A percentile compares a stretch with the other conserved stretches of the same genome.
Evolutionary conservation across 2,329 filamentous ascomycete genomes (phyloP).

Genomic region (Fusarium algeriense): DNA sequence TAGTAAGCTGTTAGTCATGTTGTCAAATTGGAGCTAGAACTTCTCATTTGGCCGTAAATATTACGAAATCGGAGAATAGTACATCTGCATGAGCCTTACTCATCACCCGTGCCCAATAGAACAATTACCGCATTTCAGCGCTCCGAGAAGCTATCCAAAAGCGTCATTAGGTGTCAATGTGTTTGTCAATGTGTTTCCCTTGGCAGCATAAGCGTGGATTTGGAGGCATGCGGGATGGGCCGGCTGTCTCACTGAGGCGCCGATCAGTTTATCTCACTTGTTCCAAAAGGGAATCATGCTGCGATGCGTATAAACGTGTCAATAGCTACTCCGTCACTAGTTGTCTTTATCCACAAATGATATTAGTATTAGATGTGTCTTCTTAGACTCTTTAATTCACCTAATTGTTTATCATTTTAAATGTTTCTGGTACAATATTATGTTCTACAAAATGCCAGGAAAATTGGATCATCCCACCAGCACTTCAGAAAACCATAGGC

Average conservation of each 20-base stretch:
- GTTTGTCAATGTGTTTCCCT: not conserved
- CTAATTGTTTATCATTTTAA: not conserved
- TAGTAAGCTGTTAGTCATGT: not conserved
- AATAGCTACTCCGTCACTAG: fast-evolving
- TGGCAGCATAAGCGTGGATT: not conserved
- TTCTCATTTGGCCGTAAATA: not conserved
- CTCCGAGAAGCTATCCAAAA: too few species aligned
- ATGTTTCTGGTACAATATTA: too few species aligned
- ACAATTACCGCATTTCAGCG: not conserved
- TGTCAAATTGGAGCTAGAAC: not conserved
- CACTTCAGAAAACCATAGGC: not conserved
- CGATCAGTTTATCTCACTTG: not conserved
- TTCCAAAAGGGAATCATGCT: not conserved
- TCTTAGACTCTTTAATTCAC: not conserved
- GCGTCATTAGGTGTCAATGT: fast-evolving
- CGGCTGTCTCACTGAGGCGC: not conserved
- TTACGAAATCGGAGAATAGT: not conserved
- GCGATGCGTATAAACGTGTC: not conserved
- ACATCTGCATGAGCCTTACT: not conserved
- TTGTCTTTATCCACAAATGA: not conserved
- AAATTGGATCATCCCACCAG: not conserved
- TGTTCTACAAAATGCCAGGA: not conserved
- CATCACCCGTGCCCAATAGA: not conserved
- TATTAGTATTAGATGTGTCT: not conserved
- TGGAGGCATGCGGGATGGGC: not conserved